A percentile compares a stretch with the other conserved stretches of the same genome.
Conservation (phyloP, 2,329 filamentous ascomycete genomes). For the Exophiala oligosperma region DNA sequence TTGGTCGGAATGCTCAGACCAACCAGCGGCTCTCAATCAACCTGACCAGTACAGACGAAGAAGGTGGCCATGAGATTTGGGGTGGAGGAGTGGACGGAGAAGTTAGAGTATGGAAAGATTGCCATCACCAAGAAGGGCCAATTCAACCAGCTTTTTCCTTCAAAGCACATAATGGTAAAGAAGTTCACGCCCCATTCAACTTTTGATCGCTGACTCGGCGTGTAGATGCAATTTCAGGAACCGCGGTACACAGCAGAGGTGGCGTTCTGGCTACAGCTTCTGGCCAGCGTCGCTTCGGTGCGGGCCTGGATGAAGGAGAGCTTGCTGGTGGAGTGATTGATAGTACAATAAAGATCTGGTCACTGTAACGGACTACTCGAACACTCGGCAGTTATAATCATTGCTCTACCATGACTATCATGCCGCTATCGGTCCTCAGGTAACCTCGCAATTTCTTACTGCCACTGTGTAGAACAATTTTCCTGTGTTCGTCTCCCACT, state of each 20-base stretch:
- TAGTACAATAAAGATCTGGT: conserved; percentile 23
- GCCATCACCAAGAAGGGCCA: conserved; percentile 42
- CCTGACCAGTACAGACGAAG: conserved; percentile 40
- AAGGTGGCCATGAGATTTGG: conserved; percentile 56
- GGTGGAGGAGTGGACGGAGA: conserved; percentile 58
- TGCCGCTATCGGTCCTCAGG: too few relatives aligned
- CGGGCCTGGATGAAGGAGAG: conserved; percentile 3
- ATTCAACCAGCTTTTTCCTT: conserved; percentile 45
- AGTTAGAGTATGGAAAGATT: conserved; percentile 52
- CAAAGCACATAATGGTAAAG: conserved; percentile 47
- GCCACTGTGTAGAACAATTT: too few relatives aligned
- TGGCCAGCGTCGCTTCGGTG: conserved; percentile 38
- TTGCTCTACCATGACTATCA: too few relatives aligned
- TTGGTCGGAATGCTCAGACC: conserved; percentile 46
- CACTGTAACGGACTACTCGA: neutral
- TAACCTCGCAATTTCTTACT: too few relatives aligned
- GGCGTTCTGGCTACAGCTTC: conserved; percentile 52
- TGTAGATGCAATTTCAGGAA: conserved; percentile 47
- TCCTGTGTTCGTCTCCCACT: too few relatives aligned
- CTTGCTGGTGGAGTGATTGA: conserved; percentile 22
- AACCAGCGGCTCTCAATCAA: conserved; percentile 60
- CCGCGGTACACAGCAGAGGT: conserved; percentile 48
- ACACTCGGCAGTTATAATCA: too few relatives aligned
- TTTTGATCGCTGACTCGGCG: neutral
- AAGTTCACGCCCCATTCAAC: neutral